These are phyloP conservation scores for Cercospora citrullina DNA, from an alignment of 2,329 filamentous ascomycete genomes.

Conservation along the genomic window DNA sequence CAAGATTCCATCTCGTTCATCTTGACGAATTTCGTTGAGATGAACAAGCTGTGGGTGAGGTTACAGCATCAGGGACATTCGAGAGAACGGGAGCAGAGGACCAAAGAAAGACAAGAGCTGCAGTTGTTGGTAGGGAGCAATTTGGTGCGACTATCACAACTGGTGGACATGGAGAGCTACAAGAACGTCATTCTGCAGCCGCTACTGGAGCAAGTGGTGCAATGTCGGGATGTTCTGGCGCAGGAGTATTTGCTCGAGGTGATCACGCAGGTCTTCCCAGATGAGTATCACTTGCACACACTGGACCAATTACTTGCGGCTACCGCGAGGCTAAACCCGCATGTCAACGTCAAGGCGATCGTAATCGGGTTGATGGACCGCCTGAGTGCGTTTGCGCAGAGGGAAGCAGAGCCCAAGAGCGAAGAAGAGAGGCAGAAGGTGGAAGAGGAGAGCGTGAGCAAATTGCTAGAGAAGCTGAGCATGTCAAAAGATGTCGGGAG, in stretches of 20 bases:
- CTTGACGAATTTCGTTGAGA: slow-evolving; percentile 97
- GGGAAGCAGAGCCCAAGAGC: slow-evolving; percentile 73
- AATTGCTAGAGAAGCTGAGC: slow-evolving; percentile 74
- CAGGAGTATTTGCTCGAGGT: slow-evolving; percentile 98
- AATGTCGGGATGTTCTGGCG: slow-evolving; percentile 93
- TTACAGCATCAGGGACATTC: slow-evolving; percentile 97
- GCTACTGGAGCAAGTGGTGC: slow-evolving; percentile 92
- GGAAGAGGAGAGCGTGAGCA: slow-evolving; percentile 80
- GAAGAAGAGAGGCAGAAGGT: slow-evolving; percentile 70
- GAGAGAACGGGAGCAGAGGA: slow-evolving; percentile 86
- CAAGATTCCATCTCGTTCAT: slow-evolving; percentile 98
- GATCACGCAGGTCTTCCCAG: slow-evolving; percentile 97
- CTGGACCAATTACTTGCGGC: slow-evolving; percentile 93
- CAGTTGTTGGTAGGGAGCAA: slow-evolving; percentile 96
- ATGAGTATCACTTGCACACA: slow-evolving; percentile 96
- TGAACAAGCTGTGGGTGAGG: slow-evolving; percentile 99
- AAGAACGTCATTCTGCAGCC: slow-evolving; percentile 86
- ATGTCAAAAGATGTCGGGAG: slow-evolving; percentile 58
- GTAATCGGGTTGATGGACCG: slow-evolving; percentile 98
- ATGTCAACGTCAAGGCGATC: slow-evolving; percentile 97
- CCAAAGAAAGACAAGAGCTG: slow-evolving; percentile 90
- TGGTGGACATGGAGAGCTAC: slow-evolving; percentile 93
- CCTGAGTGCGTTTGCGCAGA: slow-evolving; percentile 88
- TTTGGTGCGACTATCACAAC: slow-evolving; percentile 87
- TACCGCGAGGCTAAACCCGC: slow-evolving; percentile 87